A percentile compares a stretch with the other conserved stretches of the same genome.
Evolutionary conservation across 805 yeast species (phyloP).

Genomic region (Priceomyces fermenticarens): DNA sequence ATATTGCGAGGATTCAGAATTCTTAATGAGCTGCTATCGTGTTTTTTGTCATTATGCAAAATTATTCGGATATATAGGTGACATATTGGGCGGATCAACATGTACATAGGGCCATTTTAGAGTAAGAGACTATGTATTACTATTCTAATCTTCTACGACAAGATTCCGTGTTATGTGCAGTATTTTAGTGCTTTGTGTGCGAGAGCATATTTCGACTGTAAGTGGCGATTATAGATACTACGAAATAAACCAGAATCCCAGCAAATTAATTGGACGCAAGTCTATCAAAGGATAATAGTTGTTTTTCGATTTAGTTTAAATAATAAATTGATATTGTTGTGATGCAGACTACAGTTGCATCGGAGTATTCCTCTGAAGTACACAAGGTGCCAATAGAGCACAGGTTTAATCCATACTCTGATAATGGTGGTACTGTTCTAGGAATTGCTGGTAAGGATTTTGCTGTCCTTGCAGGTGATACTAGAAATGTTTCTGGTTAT

Average conservation of each 20-base stretch:
- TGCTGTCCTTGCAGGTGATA: slow-evolving; percentile 96
- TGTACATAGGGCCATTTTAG: too few relatives aligned
- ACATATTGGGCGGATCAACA: too few relatives aligned
- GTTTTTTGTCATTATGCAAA: too few relatives aligned
- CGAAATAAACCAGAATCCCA: not conserved
- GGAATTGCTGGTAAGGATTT: slow-evolving; percentile 98
- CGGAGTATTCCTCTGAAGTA: slow-evolving; percentile 61
- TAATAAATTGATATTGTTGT: not conserved
- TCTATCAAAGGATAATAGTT: too few relatives aligned
- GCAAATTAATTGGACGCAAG: not conserved
- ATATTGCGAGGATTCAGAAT: slow-evolving; percentile 67
- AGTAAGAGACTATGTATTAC: too few relatives aligned
- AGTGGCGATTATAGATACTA: too few relatives aligned
- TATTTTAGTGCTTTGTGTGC: too few relatives aligned
- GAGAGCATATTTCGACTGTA: too few relatives aligned
- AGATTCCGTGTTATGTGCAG: too few relatives aligned
- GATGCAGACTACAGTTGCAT: slow-evolving; percentile 45
- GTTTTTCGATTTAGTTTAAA: not conserved
- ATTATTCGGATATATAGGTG: too few relatives aligned
- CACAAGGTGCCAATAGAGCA: slow-evolving; percentile 75
- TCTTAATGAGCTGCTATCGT: slow-evolving; percentile 3
- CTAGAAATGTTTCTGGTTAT: slow-evolving; percentile 94
- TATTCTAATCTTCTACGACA: too few relatives aligned
- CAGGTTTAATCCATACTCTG: slow-evolving; percentile 87
- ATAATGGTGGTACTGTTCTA: slow-evolving; percentile 94